Evolutionary conservation across 805 yeast species (phyloP), one percentile per base, ranked within the genome.

Genomic region (Myxozyma melibiosi): DNA sequence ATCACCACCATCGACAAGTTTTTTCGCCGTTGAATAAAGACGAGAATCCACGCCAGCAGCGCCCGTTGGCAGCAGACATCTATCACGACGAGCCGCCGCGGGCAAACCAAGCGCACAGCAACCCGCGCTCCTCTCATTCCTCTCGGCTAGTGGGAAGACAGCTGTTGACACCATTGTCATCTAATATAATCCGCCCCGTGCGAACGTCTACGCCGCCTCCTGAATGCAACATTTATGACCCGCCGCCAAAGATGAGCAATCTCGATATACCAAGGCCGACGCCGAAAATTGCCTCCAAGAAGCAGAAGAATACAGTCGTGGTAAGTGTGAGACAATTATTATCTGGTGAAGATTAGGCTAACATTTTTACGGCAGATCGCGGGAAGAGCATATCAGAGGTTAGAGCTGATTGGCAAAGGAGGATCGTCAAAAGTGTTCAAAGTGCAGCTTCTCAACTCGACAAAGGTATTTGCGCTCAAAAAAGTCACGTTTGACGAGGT

Each of bases 371-470:
- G 7, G 3, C 41, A 58, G 60, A 44, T 60, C 18, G 58, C 63
- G 4, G 83, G 80, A 1, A 78, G 77, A 33, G 78, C 78, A 41
- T 92, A 88, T 68, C 91, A 86, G 66, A 80, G 85, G 55, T 73
- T 88, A 27, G 97, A 90, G 67, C 74, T 88, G 13, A 70, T 91
- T 18, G 98, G 97, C 4, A 81, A 87, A 70, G 98, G 97, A 25
- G 98, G 97, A 0, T 81, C 97, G 0, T 90, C 97, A 0, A 89
- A 86, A 68, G 98, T 91, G 20, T 91, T 85, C 74, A 87, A 85
- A 69, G 94, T 86, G 0, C 85, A 80, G 64, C 75, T 81, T 0
- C 61, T 63, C 64, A 78, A 78, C 46, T 49, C 59, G 39, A 83
- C 82, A 58, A 82, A 80, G 63, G 72, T 81, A 0, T 88, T 80